Conservation (phyloP, 1,284 basidiomycete species). For the Ustilago hordei region DNA sequence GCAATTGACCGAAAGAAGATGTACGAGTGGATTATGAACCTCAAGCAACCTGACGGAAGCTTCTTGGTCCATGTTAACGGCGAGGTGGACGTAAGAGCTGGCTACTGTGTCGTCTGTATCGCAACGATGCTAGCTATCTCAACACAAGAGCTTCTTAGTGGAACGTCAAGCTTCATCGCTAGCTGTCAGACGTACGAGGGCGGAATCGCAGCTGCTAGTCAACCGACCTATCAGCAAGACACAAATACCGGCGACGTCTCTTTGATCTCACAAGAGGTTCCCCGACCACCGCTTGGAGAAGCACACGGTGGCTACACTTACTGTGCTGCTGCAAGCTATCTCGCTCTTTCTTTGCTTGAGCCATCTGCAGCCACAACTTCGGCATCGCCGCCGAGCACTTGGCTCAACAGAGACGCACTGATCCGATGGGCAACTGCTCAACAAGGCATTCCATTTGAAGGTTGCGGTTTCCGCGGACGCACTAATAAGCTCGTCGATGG, state of each 20-base stretch:
- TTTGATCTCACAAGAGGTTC: slow-evolving; percentile 39
- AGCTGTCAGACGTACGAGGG: slow-evolving; percentile 98
- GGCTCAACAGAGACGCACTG: slow-evolving; percentile 76
- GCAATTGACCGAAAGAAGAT: slow-evolving; percentile 73
- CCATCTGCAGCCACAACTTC: slow-evolving; percentile 2
- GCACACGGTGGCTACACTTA: slow-evolving; percentile 98
- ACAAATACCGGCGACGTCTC: slow-evolving; percentile 36
- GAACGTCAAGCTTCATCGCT: slow-evolving; percentile 72
- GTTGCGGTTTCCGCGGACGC: slow-evolving; percentile 91
- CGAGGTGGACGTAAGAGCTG: slow-evolving; percentile 91
- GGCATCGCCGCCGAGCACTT: background rate
- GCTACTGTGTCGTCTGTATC: slow-evolving; percentile 81
- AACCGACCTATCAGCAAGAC: slow-evolving; percentile 73
- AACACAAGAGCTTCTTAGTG: slow-evolving; percentile 83
- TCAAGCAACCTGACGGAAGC: slow-evolving; percentile 94
- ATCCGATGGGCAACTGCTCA: slow-evolving; percentile 86
- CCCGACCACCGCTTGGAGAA: slow-evolving; percentile 82
- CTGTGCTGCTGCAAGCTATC: slow-evolving; percentile 87
- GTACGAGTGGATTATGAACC: slow-evolving; percentile 89
- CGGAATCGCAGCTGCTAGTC: slow-evolving; percentile 87
- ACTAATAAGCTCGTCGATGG: slow-evolving; percentile 99
- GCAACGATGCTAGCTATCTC: slow-evolving; percentile 81
- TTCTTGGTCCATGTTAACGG: slow-evolving; percentile 88
- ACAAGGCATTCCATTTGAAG: slow-evolving; percentile 85
- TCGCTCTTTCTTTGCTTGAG: slow-evolving; percentile 76